Conservation (phyloP, 345 rosid species). For the Eucalyptus tenuipes region DNA sequence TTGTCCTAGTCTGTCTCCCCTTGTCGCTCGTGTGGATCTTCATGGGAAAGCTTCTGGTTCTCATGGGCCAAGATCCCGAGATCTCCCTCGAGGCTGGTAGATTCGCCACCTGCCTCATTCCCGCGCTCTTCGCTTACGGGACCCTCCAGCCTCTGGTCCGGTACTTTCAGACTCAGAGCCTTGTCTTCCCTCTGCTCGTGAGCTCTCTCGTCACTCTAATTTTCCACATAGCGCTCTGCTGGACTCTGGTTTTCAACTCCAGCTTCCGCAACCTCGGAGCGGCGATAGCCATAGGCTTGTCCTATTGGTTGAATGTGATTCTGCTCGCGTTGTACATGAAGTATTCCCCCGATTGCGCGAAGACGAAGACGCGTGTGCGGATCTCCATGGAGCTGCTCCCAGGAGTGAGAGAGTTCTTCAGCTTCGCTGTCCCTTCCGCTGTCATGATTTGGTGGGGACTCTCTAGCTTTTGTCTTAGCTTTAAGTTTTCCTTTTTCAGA, state of each 20-base stretch:
- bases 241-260: slow-evolving; percentile 23
- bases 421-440: slow-evolving; percentile 35
- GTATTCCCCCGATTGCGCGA: slow-evolving; percentile 21
- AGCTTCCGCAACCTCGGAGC: slow-evolving; percentile 16
- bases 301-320: slow-evolving; percentile 20
- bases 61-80: slow-evolving; percentile 28
- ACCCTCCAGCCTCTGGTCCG: slow-evolving; percentile 22
- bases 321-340: slow-evolving; percentile 18
- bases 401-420: slow-evolving; percentile 18
- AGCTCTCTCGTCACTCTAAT: slow-evolving; percentile 11
- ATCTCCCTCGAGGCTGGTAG: slow-evolving; percentile 23
- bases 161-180: slow-evolving; percentile 28
- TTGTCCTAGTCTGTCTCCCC: slow-evolving; percentile 10
- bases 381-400: slow-evolving; percentile 13
- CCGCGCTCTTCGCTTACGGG: slow-evolving; percentile 29
- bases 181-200: slow-evolving; percentile 22
- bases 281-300: slow-evolving; percentile 16
- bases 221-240: slow-evolving; percentile 19
- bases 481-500: background rate
- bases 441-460: slow-evolving; percentile 23
- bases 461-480: background rate
- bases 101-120: slow-evolving; percentile 20
- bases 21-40: slow-evolving; percentile 19
- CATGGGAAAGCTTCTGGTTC: slow-evolving; percentile 19
- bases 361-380: slow-evolving; percentile 5